Base-by-base conservation (phyloP, 73 alveolate species). In the Tetrahymena thermophila region DNA sequence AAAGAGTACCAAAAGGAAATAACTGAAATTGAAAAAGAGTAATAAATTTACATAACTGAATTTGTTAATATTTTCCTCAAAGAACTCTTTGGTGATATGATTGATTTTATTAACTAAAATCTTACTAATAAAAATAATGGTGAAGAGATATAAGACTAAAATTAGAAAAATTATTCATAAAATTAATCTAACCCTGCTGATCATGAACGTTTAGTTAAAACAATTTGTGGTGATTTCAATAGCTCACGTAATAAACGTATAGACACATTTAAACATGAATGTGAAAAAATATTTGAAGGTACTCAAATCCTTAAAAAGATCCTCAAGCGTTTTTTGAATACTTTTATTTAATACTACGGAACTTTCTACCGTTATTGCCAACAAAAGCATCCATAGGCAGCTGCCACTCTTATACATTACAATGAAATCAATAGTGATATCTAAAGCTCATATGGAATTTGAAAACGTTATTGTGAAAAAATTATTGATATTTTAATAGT, bases 21-120 rank as follows among this genome's bases (percentile, higher is more conserved):
- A 19, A 35, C 84, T 10, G 93, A 85, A 19, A 43, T 95, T 21
- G 97, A 95, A n/a, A 95, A 95, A 19, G 97, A 95, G 35, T 85
- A 89, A 34, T 85, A 95, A 56, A 55, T 85, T 21, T 95, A 85
- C 57, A 95, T 94, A 28, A 94, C 44, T 40, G 94, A 95, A 21
- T 93, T 89, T 14, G 83, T 95, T 10, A 89, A 95, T 21, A 95
- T 95, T 10, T 95, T 85, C 42, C 40, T 95, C 14, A 85, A 93
- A 31, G 97, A 95, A 15, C 84, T 95, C 35, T 95, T 95, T 95
- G 97, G 97, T 11, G 94, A 89, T 56, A 58, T 95, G 83, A 94
- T 95, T 0, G 97, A 95, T 95, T 95, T 95, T 28, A 95, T 89
- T 16, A 85, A 95, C 34, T 85, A 95, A 43, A 85, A 95, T 44